Percentiles rank a stretch among this genome's conserved stretches.
These are phyloP conservation scores for Dactylellina sp. DNA, from an alignment of 2,329 filamentous ascomycete species.

Conservation along the genomic window DNA sequence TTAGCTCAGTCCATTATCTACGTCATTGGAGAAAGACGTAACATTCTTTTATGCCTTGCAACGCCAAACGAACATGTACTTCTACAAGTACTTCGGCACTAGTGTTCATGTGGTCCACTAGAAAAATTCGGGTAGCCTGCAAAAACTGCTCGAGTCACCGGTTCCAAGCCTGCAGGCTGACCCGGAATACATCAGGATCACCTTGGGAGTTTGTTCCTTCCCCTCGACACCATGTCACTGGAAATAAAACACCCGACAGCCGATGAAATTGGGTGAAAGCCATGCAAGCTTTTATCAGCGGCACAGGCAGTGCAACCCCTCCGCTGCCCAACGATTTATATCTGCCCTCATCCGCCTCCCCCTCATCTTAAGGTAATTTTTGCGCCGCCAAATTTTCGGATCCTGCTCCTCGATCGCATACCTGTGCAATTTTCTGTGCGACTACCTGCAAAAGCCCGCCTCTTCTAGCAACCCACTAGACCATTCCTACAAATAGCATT, in stretches of 20 bases:
- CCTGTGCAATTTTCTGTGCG: slow-evolving; percentile 37
- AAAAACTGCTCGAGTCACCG: slow-evolving; percentile 54
- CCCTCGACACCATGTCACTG: slow-evolving; percentile 8
- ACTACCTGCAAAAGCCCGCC: slow-evolving; percentile 44
- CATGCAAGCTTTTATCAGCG: slow-evolving; percentile 28
- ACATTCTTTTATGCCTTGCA: slow-evolving; percentile 36
- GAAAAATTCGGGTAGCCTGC: slow-evolving; percentile 27
- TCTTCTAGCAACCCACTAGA: slow-evolving; percentile 15
- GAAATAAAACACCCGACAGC: slow-evolving; percentile 50
- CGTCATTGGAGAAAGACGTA: slow-evolving; percentile 55
- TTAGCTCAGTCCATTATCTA: slow-evolving; percentile 39
- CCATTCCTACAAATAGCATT: slow-evolving; percentile 9
- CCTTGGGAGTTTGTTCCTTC: slow-evolving; percentile 24
- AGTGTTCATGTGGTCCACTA: slow-evolving; percentile 52
- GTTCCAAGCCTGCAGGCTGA: slow-evolving; percentile 56
- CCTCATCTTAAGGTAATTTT: slow-evolving; percentile 16
- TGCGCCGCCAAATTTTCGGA: slow-evolving; percentile 48
- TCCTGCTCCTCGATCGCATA: slow-evolving; percentile 34
- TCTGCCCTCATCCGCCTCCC: slow-evolving; percentile 41
- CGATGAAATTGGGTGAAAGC: slow-evolving; percentile 17
- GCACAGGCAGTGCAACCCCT: not conserved
- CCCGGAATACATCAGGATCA: slow-evolving; percentile 54
- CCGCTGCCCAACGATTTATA: slow-evolving; percentile 34
- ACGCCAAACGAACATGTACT: slow-evolving; percentile 22
- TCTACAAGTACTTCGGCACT: slow-evolving; percentile 21